Conservation (phyloP, 306 rosid genomes). For the Canavalia ensiformis region DNA sequence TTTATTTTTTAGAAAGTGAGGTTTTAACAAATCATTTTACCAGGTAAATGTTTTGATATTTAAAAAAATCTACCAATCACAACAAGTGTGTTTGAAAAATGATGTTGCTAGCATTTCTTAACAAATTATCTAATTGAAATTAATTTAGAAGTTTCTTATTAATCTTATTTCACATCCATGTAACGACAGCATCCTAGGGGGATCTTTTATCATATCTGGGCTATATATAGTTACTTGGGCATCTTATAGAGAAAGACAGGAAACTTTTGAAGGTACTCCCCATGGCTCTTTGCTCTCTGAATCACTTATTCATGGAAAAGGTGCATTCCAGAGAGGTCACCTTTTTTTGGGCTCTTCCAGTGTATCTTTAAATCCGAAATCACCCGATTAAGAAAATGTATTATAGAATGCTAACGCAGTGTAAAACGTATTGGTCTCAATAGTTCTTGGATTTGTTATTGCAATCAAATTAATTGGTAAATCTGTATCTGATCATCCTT, state of each 20-base stretch:
- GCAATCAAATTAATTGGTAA: neutral
- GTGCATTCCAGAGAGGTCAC: conserved; percentile 35
- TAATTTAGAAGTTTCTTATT: conserved; percentile 39
- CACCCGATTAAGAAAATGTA: conserved; percentile 58
- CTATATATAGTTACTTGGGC: conserved; percentile 90
- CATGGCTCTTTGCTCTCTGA: conserved; percentile 57
- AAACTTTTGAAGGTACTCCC: conserved; percentile 49
- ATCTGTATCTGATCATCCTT: neutral
- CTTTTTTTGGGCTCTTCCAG: conserved; percentile 31
- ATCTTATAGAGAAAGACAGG: conserved; percentile 67
- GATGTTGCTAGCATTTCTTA: no score
- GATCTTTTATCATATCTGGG: conserved; percentile 77
- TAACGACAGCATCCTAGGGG: conserved; percentile 80
- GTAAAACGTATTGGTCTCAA: conserved; percentile 21
- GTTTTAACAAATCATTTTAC: no score
- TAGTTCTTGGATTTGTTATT: neutral
- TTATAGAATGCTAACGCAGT: neutral
- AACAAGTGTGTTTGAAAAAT: no score
- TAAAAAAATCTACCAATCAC: no score
- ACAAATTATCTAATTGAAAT: neutral
- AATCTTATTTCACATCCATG: conserved; percentile 38
- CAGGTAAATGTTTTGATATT: no score
- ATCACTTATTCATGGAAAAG: conserved; percentile 67
- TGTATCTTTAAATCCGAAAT: conserved; percentile 44
- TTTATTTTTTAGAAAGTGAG: no score